Base-by-base conservation (phyloP, 2,329 filamentous ascomycete species). In the Aspergillus fischeri region DNA sequence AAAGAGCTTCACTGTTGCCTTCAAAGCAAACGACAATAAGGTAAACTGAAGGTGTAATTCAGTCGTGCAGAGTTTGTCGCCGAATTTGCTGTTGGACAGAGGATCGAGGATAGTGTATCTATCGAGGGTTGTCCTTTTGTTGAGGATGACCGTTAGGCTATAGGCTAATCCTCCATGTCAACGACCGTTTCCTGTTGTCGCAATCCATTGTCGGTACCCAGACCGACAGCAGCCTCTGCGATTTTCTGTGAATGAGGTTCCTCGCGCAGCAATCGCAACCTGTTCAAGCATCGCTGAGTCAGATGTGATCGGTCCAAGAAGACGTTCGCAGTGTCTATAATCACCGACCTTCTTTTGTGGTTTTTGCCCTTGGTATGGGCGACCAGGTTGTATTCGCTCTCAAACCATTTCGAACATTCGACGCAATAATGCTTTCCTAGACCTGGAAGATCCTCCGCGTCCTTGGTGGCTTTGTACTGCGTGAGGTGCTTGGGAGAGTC, bases 371-470 rank as follows among this genome's bases (percentile, higher is more conserved):
- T 91, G 56, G 81, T 81, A 76, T 99, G 94, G 28, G 84, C 81
- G 38, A 82, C 80, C 57, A 96, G 79, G 66, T 90, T 95, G 66
- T 83, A 75, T 64, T 94, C 89, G 51, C 86, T 89, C 74, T 97
- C 93, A 73, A 95, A 97, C 88, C 91, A 97, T 78, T 96, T 97
- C 61, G 94, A 89, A 75, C 94, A 99, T 75, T 96, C 90, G 17
- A 89, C 81, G 75, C 94, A 99, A 76, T 97, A 97, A 73, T 87
- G 87, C 66, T 86, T 82, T 27, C 94, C 94, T 51, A 97, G 81
- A 0, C 87, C 93, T 3, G 94, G 94, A 38, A 97, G 82, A 68
- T 97, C 94, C 71, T 97, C 93, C 24, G 83, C 78, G 5, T 88
- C 85, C 71, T 96, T 95, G 47, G 86, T 85, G 51, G 86, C 83